A percentile compares a stretch with the other conserved stretches of the same genome.
These are phyloP conservation scores for Yamadazyma kitorensis DNA, from an alignment of 805 yeast genomes.

Conservation along the genomic window DNA sequence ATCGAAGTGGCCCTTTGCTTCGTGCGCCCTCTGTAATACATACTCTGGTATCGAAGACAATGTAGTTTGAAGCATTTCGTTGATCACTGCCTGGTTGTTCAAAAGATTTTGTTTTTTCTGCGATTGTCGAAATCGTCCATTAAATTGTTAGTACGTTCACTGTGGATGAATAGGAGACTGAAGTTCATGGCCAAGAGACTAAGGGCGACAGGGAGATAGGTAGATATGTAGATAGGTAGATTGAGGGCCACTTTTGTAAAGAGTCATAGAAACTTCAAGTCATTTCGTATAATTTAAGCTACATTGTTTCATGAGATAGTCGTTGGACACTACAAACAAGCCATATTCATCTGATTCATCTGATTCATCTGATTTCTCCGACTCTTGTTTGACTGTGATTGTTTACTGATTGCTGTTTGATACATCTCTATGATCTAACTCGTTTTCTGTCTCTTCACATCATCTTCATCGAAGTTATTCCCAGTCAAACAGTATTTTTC, in stretches of 20 bases:
- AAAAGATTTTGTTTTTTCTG: neutral
- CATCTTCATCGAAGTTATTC: conserved; percentile 58
- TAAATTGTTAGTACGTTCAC: neutral
- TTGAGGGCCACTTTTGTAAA: too few species aligned
- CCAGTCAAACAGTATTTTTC: conserved; percentile 95
- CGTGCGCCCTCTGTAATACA: conserved; percentile 3
- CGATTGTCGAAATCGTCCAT: neutral
- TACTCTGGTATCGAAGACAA: conserved; percentile 38
- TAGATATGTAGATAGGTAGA: too few species aligned
- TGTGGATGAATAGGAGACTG: too few species aligned
- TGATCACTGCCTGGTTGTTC: neutral
- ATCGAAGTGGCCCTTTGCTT: neutral
- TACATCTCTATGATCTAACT: conserved; percentile 3
- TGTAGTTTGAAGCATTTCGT: conserved; percentile 33
- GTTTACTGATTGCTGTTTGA: too few species aligned
- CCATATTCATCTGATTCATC: neutral
- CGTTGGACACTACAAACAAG: too few species aligned
- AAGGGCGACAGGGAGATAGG: too few species aligned
- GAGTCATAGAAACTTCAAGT: too few species aligned
- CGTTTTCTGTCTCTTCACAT: conserved; percentile 21
- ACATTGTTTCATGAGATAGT: too few species aligned
- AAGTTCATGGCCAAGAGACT: too few species aligned
- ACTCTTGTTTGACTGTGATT: too few species aligned
- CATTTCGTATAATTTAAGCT: too few species aligned
- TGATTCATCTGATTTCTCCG: neutral